A percentile compares a stretch with the other conserved stretches of the same genome.
phyloP scores from a whole-genome alignment of 2,329 filamentous ascomycete species.

The Tricladium varicosporioides region DNA sequence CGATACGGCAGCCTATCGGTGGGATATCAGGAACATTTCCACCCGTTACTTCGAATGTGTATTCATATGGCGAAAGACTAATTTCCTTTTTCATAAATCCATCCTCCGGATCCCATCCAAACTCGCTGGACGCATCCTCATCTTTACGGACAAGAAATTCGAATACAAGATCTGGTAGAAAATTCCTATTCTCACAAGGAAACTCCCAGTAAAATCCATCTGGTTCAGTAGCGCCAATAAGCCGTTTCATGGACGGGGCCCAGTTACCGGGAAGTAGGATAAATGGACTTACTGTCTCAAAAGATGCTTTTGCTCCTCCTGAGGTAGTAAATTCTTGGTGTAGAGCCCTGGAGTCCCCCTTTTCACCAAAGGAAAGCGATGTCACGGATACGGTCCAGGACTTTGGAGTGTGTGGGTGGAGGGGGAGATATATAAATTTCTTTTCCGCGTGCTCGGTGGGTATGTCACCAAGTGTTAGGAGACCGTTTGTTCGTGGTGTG shows the following conservation, averaged over 20 bases:
- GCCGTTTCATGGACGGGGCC: background rate
- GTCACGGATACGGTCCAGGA: no score
- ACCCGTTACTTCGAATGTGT: background rate
- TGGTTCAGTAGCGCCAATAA: background rate
- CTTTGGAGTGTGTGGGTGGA: no score
- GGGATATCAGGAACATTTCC: background rate
- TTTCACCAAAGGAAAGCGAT: no score
- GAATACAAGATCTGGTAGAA: background rate
- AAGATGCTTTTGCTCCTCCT: background rate
- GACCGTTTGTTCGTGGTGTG: no score
- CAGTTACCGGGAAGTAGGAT: background rate
- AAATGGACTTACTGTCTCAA: background rate
- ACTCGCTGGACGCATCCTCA: no score
- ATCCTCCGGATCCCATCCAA: no score
- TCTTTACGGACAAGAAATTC: no score
- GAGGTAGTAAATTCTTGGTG: background rate
- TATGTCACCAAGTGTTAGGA: no score
- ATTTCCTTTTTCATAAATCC: background rate
- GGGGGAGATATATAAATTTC: no score
- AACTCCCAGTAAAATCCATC: background rate
- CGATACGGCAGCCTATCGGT: background rate
- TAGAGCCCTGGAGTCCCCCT: background rate
- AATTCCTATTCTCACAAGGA: background rate
- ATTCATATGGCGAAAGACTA: background rate
- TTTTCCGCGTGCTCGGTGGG: no score